These are phyloP conservation scores for Chamaecyparis obtusa DNA, from an alignment of 75 land plant species.

Conservation along the genomic window DNA sequence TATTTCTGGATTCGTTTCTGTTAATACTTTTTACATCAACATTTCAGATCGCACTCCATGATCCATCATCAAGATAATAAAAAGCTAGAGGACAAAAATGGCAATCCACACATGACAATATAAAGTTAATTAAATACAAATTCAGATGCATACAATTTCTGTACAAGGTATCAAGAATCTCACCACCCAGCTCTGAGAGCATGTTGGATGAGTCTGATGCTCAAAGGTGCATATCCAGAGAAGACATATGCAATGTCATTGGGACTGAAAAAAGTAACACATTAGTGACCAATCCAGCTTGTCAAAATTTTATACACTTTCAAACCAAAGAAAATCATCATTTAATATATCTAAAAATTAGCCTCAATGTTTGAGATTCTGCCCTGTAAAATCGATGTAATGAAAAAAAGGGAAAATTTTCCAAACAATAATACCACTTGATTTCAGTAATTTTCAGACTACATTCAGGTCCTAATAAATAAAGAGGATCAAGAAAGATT, in stretches of 20 bases:
- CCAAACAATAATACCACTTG: background rate
- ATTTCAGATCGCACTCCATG: too few species aligned
- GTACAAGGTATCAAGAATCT: conserved; percentile 13
- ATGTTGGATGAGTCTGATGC: conserved; percentile 88
- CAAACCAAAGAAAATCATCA: conserved; percentile 3
- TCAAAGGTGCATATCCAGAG: conserved; percentile 98
- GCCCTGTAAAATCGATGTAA: background rate
- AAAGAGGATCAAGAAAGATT: background rate
- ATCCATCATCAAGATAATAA: too few species aligned
- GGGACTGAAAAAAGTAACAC: conserved; percentile 54
- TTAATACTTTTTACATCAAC: too few species aligned
- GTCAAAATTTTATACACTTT: background rate
- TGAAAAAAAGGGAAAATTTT: background rate
- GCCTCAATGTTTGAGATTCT: background rate
- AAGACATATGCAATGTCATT: conserved; percentile 89
- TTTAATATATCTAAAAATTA: background rate
- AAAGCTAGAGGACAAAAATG: too few species aligned
- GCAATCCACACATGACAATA: background rate
- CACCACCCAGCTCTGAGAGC: conserved; percentile 89
- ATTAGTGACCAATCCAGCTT: background rate
- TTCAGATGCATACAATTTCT: background rate
- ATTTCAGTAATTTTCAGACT: background rate
- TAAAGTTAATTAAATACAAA: background rate
- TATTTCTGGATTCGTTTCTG: too few species aligned
- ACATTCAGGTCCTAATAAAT: background rate